A percentile compares a stretch with the other conserved stretches of the same genome.
These are phyloP conservation scores for Botrytis cinerea DNA, from an alignment of 2,329 filamentous ascomycete genomes.

Conservation along the genomic window DNA sequence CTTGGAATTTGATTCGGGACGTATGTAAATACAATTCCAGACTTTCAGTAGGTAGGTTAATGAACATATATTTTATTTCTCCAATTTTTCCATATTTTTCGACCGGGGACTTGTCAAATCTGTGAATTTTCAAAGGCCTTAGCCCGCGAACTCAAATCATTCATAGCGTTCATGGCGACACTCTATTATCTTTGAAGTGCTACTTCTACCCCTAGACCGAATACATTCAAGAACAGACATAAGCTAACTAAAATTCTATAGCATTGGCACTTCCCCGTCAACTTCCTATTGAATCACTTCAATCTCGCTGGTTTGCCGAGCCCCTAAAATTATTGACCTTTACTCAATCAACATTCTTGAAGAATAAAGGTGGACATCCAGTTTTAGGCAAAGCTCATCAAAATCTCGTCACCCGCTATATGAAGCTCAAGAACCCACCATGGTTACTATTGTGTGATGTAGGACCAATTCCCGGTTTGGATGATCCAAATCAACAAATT, in stretches of 20 bases:
- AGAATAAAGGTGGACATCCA: slow-evolving; percentile 62
- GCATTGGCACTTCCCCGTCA: slow-evolving; percentile 56
- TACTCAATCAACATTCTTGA: slow-evolving; percentile 55
- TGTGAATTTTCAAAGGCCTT: slow-evolving; percentile 26
- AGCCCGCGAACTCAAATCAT: slow-evolving; percentile 34
- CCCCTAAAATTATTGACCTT: slow-evolving; percentile 65
- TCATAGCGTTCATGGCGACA: slow-evolving; percentile 36
- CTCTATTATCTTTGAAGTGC: slow-evolving; percentile 37
- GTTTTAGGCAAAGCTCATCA: slow-evolving; percentile 64
- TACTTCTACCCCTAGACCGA: slow-evolving; percentile 24
- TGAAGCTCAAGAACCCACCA: slow-evolving; percentile 63
- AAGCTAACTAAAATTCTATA: slow-evolving; percentile 34
- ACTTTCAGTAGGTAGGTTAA: slow-evolving; percentile 76
- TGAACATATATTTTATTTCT: slow-evolving; percentile 32
- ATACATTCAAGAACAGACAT: not conserved
- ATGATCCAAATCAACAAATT: slow-evolving; percentile 38
- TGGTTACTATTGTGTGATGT: slow-evolving; percentile 66
- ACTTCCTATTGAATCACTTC: slow-evolving; percentile 60
- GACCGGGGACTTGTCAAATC: not conserved
- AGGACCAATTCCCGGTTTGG: slow-evolving; percentile 50
- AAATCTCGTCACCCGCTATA: slow-evolving; percentile 60
- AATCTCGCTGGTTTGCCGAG: slow-evolving; percentile 69
- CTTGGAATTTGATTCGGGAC: slow-evolving; percentile 85
- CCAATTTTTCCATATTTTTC: not conserved
- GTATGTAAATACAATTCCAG: slow-evolving; percentile 82